These are phyloP conservation scores for Raphanus raphanistrum DNA, from an alignment of 345 rosid species.

Conservation along the genomic window DNA sequence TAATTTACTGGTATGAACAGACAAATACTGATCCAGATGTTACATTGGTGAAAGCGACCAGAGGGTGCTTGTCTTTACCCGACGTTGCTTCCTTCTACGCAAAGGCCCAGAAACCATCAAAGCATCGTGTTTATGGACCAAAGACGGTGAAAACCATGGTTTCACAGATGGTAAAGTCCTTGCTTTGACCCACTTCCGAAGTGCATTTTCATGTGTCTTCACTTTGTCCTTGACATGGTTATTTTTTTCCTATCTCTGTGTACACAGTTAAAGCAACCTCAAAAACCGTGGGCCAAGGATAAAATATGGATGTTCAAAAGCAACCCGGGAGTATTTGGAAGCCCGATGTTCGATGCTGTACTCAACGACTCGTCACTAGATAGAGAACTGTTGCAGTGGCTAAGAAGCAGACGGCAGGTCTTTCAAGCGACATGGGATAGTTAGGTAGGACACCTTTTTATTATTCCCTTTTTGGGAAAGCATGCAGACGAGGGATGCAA, in stretches of 20 bases:
- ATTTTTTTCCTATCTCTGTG: neutral
- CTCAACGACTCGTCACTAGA: slow-evolving; percentile 56
- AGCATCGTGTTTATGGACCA: slow-evolving; percentile 84
- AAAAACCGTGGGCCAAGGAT: slow-evolving; percentile 93
- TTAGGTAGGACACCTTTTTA: slow-evolving; percentile 14
- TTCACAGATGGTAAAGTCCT: slow-evolving; percentile 70
- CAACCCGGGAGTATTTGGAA: slow-evolving; percentile 60
- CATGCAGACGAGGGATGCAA: neutral
- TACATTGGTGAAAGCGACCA: slow-evolving; percentile 62
- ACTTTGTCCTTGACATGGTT: neutral
- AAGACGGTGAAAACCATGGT: slow-evolving; percentile 68
- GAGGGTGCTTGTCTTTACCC: slow-evolving; percentile 93
- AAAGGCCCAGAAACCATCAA: slow-evolving; percentile 76
- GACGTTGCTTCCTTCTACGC: slow-evolving; percentile 86
- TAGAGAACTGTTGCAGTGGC: slow-evolving; percentile 88
- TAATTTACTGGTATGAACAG: slow-evolving; percentile 94
- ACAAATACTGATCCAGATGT: slow-evolving; percentile 77
- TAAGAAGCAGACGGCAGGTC: slow-evolving; percentile 69
- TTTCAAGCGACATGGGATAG: slow-evolving; percentile 83
- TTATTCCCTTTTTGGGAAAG: slow-evolving; percentile 27
- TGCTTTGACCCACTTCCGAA: slow-evolving; percentile 1
- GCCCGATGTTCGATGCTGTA: slow-evolving; percentile 91
- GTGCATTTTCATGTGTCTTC: slow-evolving; percentile 1
- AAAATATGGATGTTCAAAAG: slow-evolving; percentile 86
- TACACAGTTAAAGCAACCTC: slow-evolving; percentile 87